phyloP scores from a whole-genome alignment of 768 basidiomycete genomes.

The Pleurotus salmoneostramineus region DNA sequence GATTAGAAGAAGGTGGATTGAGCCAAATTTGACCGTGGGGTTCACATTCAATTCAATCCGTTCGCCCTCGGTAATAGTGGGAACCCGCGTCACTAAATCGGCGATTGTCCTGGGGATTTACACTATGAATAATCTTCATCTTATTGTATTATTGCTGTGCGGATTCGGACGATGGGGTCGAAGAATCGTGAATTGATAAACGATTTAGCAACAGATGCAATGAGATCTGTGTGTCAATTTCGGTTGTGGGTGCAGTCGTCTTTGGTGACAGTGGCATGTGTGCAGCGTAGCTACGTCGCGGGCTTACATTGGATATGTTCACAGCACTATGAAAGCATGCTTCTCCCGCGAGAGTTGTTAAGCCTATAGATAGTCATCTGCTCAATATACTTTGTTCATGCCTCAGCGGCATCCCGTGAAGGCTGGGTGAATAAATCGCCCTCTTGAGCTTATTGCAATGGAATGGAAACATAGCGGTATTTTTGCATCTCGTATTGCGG shows the following conservation, averaged over 20 bases:
- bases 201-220: not conserved
- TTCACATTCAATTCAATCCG: not conserved
- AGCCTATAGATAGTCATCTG: not conserved
- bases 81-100: no score
- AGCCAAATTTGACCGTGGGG: not conserved
- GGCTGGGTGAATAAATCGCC: not conserved
- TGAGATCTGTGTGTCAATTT: not conserved
- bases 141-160: not conserved
- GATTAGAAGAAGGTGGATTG: not conserved
- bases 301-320: no score
- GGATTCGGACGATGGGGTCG: not conserved
- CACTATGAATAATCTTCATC: not conserved
- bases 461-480: not conserved
- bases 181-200: not conserved
- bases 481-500: not conserved
- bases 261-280: no score
- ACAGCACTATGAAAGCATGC: not conserved
- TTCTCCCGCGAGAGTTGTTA: constrained; percentile 5
- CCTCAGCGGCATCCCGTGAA: not conserved
- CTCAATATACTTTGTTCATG: not conserved
- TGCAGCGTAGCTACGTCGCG: no score
- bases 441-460: not conserved
- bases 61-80: not conserved
- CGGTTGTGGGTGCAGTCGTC: no score
- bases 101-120: not conserved